Evolutionary conservation across 805 yeast genomes (phyloP), one percentile per base, ranked within the genome.

Genomic region (Grigorovia jiainica): DNA sequence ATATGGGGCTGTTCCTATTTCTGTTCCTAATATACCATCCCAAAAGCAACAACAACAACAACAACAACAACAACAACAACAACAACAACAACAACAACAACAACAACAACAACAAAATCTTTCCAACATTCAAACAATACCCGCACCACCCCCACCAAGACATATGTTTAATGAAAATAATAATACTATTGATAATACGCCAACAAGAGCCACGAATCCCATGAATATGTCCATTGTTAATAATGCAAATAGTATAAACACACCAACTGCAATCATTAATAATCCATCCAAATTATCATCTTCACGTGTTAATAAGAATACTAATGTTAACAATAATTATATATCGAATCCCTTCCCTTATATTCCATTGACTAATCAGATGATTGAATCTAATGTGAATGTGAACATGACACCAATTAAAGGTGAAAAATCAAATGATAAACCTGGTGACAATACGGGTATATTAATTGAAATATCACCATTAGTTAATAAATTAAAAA

Each of bases 281-380:
- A n/a, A n/a, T n/a, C n/a, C n/a, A n/a, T n/a, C n/a, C n/a, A n/a
- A n/a, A n/a, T n/a, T n/a, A n/a, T n/a, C n/a, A n/a, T n/a, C n/a
- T n/a, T n/a, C n/a, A n/a, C n/a, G n/a, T n/a, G n/a, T n/a, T n/a
- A n/a, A n/a, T n/a, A n/a, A n/a, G n/a, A n/a, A n/a, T n/a, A n/a
- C n/a, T n/a, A n/a, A n/a, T n/a, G n/a, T 10, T 7, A 27, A 27
- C 5, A n/a, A 27, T 13, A 27, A 27, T 6, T 27, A 27, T 27
- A 18, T 33, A 27, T 27, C 39, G 6, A 36, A 36, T 27, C 39
- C 39, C 7, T 36, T 36, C 33, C 39, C 39, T 4, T 36, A 36
- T 19, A 17, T n/a, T 2, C 33, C 39, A 5, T 27, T 15, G 16
- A 27, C 11, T 27, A 27, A 7, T 27, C 11, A n/a, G 3, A 27